Evolutionary conservation across 2,329 filamentous ascomycete genomes (phyloP).

Genomic region (Venturia pyrina): DNA sequence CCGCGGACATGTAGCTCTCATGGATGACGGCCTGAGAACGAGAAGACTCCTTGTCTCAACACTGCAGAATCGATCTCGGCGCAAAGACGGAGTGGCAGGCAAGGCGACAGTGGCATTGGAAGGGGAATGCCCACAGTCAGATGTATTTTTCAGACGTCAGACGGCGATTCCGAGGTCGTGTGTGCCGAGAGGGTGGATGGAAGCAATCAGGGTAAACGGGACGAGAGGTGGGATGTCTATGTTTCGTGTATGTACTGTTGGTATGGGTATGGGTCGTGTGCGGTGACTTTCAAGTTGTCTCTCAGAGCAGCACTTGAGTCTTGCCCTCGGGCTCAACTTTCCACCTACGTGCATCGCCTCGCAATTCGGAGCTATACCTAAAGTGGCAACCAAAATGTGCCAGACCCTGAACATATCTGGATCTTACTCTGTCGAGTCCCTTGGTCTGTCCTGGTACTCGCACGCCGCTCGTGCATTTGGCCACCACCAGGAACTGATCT

Average conservation of each 20-base stretch:
- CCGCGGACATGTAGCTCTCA: not conserved
- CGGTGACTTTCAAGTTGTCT: not conserved
- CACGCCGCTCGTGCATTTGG: not conserved
- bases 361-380: not conserved
- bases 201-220: not conserved
- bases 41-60: not conserved
- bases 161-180: not conserved
- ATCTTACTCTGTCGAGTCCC: no score
- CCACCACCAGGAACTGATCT: not conserved
- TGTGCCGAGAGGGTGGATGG: not conserved
- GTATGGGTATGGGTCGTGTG: not conserved
- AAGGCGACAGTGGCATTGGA: conserved; percentile 1
- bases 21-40: not conserved
- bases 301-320: not conserved
- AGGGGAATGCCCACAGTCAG: not conserved
- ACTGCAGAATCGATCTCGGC: not conserved
- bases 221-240: not conserved
- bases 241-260: not conserved
- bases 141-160: not conserved
- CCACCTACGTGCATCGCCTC: no score
- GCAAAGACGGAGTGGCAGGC: not conserved
- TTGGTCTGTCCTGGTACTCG: no score
- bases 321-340: no score
- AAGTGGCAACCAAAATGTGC: not conserved
- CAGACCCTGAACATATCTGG: no score